These are phyloP conservation scores for Scedosporium apiospermum DNA, from an alignment of 2,329 filamentous ascomycete genomes.

Conservation along the genomic window DNA sequence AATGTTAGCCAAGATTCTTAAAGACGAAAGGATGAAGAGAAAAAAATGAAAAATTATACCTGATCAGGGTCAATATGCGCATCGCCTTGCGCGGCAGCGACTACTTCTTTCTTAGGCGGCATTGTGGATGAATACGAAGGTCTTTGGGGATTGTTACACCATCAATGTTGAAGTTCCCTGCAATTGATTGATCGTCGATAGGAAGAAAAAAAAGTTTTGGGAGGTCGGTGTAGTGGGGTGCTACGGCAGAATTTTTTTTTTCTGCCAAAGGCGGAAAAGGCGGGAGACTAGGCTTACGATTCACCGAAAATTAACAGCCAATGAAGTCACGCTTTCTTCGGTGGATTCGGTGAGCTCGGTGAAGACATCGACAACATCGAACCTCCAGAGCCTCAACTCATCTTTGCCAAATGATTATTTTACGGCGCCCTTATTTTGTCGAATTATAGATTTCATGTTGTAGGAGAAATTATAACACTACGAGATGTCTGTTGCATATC, in stretches of 20 bases:
- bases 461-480: not conserved
- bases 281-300: not conserved
- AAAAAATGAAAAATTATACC: conserved; percentile 17
- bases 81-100: conserved; percentile 17
- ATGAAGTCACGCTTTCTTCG: not conserved
- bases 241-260: conserved; percentile 3
- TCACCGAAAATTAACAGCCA: not conserved
- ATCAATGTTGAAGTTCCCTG: not conserved
- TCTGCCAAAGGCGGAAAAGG: not conserved
- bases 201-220: conserved; percentile 4
- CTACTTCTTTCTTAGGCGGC: conserved; percentile 29
- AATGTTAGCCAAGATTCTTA: not conserved
- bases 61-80: conserved; percentile 30
- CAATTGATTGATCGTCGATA: not conserved
- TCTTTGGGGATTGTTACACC: not conserved
- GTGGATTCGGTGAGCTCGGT: conserved; percentile 2
- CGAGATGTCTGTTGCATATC: not conserved
- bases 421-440: not conserved
- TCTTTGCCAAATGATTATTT: not conserved
- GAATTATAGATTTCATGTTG: not conserved
- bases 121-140: conserved; percentile 17
- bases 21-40: not conserved
- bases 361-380: not conserved
- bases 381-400: not conserved
- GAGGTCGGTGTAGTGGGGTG: conserved; percentile 8